Conservation (phyloP, 2,329 filamentous ascomycete species). For the Cryphonectria japonica region DNA sequence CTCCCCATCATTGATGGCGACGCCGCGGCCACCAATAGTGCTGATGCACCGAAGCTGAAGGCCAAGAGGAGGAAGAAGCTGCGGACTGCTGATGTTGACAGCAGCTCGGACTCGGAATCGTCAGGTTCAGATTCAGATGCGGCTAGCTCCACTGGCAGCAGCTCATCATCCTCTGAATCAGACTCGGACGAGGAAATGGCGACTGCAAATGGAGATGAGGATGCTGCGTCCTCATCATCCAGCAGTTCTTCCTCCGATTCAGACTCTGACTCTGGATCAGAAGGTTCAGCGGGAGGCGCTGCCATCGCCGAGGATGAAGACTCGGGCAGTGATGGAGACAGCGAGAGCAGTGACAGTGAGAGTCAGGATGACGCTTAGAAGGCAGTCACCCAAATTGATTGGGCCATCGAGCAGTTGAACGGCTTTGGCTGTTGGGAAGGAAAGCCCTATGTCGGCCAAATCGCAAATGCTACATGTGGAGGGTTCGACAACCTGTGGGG, state of each 20-base stretch:
- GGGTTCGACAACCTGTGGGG: background rate
- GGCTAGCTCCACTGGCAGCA: conserved; percentile 37
- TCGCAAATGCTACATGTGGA: background rate
- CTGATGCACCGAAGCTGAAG: conserved; percentile 48
- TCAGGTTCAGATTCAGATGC: conserved; percentile 44
- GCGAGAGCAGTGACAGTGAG: conserved; percentile 31
- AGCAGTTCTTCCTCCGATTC: conserved; percentile 35
- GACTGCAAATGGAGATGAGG: conserved; percentile 18
- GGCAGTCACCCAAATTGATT: background rate
- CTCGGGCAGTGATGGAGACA: conserved; percentile 28
- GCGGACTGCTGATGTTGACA: conserved; percentile 52
- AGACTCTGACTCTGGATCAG: conserved; percentile 30
- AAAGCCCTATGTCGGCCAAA: background rate
- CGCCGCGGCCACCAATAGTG: conserved; percentile 33
- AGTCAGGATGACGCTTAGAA: conserved; percentile 29
- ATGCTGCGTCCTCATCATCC: conserved; percentile 32
- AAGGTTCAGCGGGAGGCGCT: conserved; percentile 9
- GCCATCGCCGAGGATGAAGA: conserved; percentile 29
- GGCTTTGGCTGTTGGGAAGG: background rate
- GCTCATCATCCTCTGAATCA: conserved; percentile 44
- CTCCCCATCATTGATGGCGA: conserved; percentile 31
- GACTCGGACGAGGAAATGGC: conserved; percentile 38
- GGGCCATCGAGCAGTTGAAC: background rate
- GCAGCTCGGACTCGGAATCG: conserved; percentile 39
- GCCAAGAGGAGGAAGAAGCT: conserved; percentile 58